Evolutionary conservation across 2,329 filamentous ascomycete species (phyloP), one percentile per base, ranked within the genome.

Genomic region (Cercospora brassicicola): DNA sequence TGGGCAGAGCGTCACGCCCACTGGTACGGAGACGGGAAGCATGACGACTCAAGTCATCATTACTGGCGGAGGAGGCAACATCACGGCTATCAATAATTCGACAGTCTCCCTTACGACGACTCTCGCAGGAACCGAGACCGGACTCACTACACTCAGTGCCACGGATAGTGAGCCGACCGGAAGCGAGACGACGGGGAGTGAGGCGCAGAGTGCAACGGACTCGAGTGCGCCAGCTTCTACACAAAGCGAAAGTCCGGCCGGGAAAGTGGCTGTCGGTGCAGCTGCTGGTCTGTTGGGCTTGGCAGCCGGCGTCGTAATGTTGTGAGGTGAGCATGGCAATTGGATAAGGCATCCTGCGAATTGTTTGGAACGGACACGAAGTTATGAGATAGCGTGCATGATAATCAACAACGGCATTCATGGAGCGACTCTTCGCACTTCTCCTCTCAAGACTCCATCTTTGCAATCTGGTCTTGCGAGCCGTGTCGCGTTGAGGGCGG

Each of bases 261-360:
- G 45, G 4, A 67, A 39, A 39, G 57, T 64, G 8, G 55, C 42
- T 15, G 66, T 31, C 23, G 48, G 66, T 26, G 66, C 61, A 15
- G 20, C 59, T 13, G 66, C 56, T 15, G 66, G 66, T 39, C 28
- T 61, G 26, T 31, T 67, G 23, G 62, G 66, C 8, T 20, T 67
- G 4, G 62, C 61, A 20, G 61, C 61, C 57, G 66, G 66, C 8
- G 60, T 64, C 30, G 31, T 61, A n/a, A 53, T 67, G 26, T 57
- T 67, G 56, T 64, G 36, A 64, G 8, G 39, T 18, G 23, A 42
- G 26, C 36, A 59, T 31, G n/a, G 30, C 28, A 59, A 59, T 36
- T 28, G 4, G n/a, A 20, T 1, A 10, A 13, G n/a, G 4, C 18
- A 13, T 2, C 1, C 18, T 18, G 15, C 15, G 6, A 59, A n/a